phyloP scores from a whole-genome alignment of 495 filamentous ascomycete genomes.

The Aspergillus avenaceus region DNA sequence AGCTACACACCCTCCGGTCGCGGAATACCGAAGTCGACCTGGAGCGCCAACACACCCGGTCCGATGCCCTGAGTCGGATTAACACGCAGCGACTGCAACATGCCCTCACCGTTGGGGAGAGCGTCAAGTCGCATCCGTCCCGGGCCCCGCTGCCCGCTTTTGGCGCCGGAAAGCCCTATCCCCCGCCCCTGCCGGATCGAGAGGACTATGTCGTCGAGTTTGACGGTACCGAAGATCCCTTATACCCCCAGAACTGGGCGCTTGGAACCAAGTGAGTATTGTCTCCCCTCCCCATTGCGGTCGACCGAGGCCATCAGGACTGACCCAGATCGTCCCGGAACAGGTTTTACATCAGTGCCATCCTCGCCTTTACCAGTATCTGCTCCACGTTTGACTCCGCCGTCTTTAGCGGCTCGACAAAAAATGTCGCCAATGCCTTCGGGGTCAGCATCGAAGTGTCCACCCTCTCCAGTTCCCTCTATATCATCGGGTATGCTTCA shows the following conservation, averaged over 20 bases:
- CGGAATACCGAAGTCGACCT: conserved; percentile 62
- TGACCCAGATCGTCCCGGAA: neutral
- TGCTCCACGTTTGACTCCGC: conserved; percentile 38
- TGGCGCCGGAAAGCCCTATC: conserved; percentile 74
- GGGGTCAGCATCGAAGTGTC: conserved; percentile 50
- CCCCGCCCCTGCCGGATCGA: conserved; percentile 61
- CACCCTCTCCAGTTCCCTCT: conserved; percentile 24
- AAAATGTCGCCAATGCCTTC: conserved; percentile 48
- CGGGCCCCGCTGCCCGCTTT: conserved; percentile 43
- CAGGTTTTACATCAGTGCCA: conserved; percentile 26
- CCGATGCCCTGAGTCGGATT: conserved; percentile 68
- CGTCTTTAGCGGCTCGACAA: conserved; percentile 25
- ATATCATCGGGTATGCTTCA: conserved; percentile 55
- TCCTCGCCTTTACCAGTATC: conserved; percentile 36
- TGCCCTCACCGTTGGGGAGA: conserved; percentile 33
- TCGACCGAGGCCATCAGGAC: too few relatives aligned
- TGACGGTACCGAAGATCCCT: conserved; percentile 1
- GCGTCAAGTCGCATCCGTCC: conserved; percentile 29
- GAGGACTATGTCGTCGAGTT: conserved; percentile 80
- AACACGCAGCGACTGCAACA: conserved; percentile 46
- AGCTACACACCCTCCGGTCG: conserved; percentile 28
- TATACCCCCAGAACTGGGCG: conserved; percentile 13
- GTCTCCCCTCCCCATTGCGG: neutral
- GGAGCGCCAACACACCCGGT: conserved; percentile 51
- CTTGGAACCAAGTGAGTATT: conserved; percentile 8